Conservation (phyloP, 805 yeast species). For the Brettanomyces anomalus region DNA sequence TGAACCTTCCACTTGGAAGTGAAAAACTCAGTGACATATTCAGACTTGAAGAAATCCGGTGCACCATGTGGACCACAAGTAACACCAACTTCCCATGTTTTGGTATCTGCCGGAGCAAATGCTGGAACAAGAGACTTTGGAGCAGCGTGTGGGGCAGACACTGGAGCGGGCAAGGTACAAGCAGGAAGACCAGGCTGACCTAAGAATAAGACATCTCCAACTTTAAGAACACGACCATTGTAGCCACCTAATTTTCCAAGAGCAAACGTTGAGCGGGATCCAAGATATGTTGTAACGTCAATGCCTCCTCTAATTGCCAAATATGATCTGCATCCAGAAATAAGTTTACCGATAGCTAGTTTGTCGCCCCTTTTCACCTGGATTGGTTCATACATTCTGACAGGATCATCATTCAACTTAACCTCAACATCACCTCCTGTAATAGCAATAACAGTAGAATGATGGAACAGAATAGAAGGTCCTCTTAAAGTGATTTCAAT, state of each 20-base stretch:
- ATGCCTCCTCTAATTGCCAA: constrained; percentile 88
- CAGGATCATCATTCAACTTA: constrained; percentile 49
- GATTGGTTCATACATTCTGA: constrained; percentile 67
- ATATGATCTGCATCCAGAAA: constrained; percentile 82
- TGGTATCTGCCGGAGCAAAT: constrained; percentile 30
- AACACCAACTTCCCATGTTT: constrained; percentile 80
- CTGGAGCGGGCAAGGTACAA: constrained; percentile 66
- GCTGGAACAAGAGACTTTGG: constrained; percentile 51
- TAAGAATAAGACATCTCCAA: constrained; percentile 85
- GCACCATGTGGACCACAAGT: constrained; percentile 98
- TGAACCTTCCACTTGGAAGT: constrained; percentile 84
- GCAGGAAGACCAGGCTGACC: constrained; percentile 67
- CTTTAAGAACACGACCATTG: constrained; percentile 84
- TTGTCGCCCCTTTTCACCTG: constrained; percentile 65
- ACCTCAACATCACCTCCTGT: constrained; percentile 80
- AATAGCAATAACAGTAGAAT: constrained; percentile 65
- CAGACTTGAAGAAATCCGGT: constrained; percentile 83
- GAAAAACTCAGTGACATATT: constrained; percentile 70
- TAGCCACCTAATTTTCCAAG: constrained; percentile 89
- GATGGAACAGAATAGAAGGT: constrained; percentile 79
- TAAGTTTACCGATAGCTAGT: constrained; percentile 71
- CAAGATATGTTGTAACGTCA: constrained; percentile 88
- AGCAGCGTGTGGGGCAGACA: constrained; percentile 48
- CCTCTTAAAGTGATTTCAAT: constrained; percentile 84
- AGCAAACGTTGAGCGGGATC: constrained; percentile 95